A percentile compares a stretch with the other conserved stretches of the same genome.
Conservation (phyloP, 768 basidiomycete species). For the Amanita brunnescens region DNA sequence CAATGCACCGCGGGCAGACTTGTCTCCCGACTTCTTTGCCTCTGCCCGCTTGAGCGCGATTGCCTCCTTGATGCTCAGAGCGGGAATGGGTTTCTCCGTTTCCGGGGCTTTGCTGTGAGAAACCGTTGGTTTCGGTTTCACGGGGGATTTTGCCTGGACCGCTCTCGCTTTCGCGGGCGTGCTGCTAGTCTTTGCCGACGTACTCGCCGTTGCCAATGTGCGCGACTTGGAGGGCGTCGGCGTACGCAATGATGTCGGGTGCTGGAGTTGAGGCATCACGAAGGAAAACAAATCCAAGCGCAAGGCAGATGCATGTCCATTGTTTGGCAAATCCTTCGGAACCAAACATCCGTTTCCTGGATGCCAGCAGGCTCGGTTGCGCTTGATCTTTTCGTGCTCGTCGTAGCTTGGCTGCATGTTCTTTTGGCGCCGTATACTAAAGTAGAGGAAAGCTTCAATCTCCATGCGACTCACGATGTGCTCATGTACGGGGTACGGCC, state of each 20-base stretch:
- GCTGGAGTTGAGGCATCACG: background rate
- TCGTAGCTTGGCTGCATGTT: conserved; percentile 56
- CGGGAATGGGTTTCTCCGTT: conserved; percentile 19
- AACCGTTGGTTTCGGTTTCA: background rate
- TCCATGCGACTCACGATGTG: conserved; percentile 87
- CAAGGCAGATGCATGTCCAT: background rate
- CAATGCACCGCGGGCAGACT: conserved; percentile 17
- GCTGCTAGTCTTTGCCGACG: background rate
- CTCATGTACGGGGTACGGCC: conserved; percentile 58
- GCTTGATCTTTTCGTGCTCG: conserved; percentile 43
- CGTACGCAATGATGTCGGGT: background rate
- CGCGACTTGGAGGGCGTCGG: conserved; percentile 4
- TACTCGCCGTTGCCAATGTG: background rate
- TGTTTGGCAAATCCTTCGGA: background rate
- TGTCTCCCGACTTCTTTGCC: conserved; percentile 52
- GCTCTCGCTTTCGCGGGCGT: background rate
- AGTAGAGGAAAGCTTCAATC: conserved; percentile 95
- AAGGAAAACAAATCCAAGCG: background rate
- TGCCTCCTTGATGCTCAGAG: conserved; percentile 60
- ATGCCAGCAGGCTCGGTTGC: background rate
- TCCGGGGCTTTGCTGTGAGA: conserved; percentile 20
- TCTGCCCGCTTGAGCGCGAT: conserved; percentile 76
- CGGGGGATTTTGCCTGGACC: background rate
- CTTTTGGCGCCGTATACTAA: conserved; percentile 83
- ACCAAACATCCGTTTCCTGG: background rate